Evolutionary conservation across 2,329 filamentous ascomycete species (phyloP).

Genomic region (Arachnopeziza araneosa): DNA sequence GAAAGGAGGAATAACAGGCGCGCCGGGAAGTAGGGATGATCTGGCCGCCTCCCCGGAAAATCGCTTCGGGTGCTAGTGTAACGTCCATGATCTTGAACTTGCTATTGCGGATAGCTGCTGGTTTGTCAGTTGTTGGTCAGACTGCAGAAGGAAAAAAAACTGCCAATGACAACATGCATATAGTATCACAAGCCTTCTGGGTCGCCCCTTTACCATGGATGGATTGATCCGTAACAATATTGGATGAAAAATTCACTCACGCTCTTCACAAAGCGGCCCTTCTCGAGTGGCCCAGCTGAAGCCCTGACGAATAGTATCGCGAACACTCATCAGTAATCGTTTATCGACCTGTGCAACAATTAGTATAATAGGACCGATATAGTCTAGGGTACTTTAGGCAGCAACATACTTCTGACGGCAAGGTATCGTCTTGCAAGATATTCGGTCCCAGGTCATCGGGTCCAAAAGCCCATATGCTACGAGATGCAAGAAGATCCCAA

Average conservation of each 20-base stretch:
- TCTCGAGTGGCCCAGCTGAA: constrained; percentile 96
- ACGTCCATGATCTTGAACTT: constrained; percentile 97
- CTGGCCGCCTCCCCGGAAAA: constrained; percentile 91
- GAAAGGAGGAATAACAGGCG: constrained; percentile 91
- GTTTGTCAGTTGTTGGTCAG: constrained; percentile 24
- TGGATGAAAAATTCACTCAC: constrained; percentile 46
- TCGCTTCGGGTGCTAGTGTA: constrained; percentile 78
- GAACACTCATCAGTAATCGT: constrained; percentile 77
- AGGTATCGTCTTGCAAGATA: constrained; percentile 92
- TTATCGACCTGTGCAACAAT: constrained; percentile 66
- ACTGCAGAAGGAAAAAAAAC: background rate
- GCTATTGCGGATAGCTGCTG: constrained; percentile 83
- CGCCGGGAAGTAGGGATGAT: constrained; percentile 93
- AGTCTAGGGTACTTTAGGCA: constrained; percentile 1
- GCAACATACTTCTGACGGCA: constrained; percentile 72
- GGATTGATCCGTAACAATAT: background rate
- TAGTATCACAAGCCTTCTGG: background rate
- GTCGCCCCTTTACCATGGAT: background rate
- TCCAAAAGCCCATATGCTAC: constrained; percentile 98
- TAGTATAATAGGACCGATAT: constrained; percentile 25
- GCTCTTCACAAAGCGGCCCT: constrained; percentile 96
- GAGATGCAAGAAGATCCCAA: constrained; percentile 89
- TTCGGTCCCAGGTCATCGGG: constrained; percentile 93
- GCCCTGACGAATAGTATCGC: constrained; percentile 89
- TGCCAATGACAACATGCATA: background rate